Percentiles rank a stretch among this genome's conserved stretches.
These are phyloP conservation scores for Coleophoma crateriformis DNA, from an alignment of 2,329 filamentous ascomycete genomes.

Conservation along the genomic window DNA sequence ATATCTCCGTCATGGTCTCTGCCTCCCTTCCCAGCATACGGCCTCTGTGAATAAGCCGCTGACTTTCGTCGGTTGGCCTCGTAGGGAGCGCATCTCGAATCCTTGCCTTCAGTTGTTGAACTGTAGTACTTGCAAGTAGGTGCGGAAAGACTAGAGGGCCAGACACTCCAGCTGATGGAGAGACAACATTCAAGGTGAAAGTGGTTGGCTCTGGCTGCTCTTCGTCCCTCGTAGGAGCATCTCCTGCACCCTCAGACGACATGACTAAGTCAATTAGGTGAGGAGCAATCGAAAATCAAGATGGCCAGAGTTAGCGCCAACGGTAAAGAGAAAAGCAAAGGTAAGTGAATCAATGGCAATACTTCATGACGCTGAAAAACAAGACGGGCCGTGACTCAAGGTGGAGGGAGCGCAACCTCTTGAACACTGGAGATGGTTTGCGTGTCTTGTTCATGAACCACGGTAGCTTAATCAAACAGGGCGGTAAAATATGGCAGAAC, in stretches of 20 bases:
- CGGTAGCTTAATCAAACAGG: background rate
- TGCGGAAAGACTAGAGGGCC: conserved; percentile 43
- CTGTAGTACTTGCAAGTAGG: conserved; percentile 44
- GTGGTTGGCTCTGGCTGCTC: conserved; percentile 19
- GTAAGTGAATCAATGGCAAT: background rate
- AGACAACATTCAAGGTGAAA: conserved; percentile 53
- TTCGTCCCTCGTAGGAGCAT: conserved; percentile 13
- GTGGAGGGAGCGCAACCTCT: background rate
- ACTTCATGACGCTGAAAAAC: background rate
- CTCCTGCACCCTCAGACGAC: conserved; percentile 9
- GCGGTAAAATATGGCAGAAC: background rate
- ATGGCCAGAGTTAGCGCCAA: background rate
- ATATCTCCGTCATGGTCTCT: conserved; percentile 50
- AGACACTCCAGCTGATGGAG: conserved; percentile 49
- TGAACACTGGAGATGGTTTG: background rate
- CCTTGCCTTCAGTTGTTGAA: conserved; percentile 51
- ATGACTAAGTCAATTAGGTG: conserved; percentile 6
- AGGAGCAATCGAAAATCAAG: background rate
- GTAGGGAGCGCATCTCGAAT: conserved; percentile 46
- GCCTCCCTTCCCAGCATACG: conserved; percentile 47
- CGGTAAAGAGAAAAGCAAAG: too few relatives aligned
- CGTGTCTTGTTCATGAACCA: background rate
- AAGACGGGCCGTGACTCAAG: background rate
- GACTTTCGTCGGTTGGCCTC: conserved; percentile 46
- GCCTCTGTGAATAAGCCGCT: conserved; percentile 56